A percentile compares a stretch with the other conserved stretches of the same genome.
Evolutionary conservation across 805 yeast genomes (phyloP).

Genomic region (Ogataea kodamae): DNA sequence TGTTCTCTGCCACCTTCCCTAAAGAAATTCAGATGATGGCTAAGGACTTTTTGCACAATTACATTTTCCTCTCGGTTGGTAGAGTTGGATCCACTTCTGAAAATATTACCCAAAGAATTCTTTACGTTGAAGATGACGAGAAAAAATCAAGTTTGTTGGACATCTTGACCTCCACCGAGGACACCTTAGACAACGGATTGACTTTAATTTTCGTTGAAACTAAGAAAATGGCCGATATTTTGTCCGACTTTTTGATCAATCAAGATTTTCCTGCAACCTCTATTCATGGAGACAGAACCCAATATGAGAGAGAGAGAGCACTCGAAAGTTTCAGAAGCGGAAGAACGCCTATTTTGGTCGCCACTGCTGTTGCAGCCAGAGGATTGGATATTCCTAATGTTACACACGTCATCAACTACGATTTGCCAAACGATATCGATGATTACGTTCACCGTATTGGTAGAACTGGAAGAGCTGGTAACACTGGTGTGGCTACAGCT

Average conservation of each 20-base stretch:
- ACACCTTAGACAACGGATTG: slow-evolving; percentile 56
- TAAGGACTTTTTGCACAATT: slow-evolving; percentile 92
- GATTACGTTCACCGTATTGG: slow-evolving; percentile 99
- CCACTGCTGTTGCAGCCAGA: slow-evolving; percentile 99
- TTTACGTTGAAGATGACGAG: slow-evolving; percentile 90
- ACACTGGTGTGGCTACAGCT: slow-evolving; percentile 97
- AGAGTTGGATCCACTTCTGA: slow-evolving; percentile 99
- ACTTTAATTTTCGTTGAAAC: slow-evolving; percentile 97
- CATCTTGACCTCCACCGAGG: slow-evolving; percentile 72
- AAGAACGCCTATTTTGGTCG: slow-evolving; percentile 89
- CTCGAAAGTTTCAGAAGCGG: slow-evolving; percentile 91
- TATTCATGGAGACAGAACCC: slow-evolving; percentile 98
- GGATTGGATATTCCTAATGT: slow-evolving; percentile 99
- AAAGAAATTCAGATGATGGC: slow-evolving; percentile 96
- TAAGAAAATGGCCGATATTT: slow-evolving; percentile 95
- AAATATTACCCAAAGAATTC: slow-evolving; percentile 91
- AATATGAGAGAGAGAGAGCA: slow-evolving; percentile 96
- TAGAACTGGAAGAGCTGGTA: slow-evolving; percentile 99
- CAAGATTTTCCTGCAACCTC: slow-evolving; percentile 96
- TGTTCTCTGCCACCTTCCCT: slow-evolving; percentile 99
- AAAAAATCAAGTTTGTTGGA: slow-evolving; percentile 89
- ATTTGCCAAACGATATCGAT: slow-evolving; percentile 94
- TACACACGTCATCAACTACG: slow-evolving; percentile 95
- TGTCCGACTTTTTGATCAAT: slow-evolving; percentile 85
- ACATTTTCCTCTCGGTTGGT: slow-evolving; percentile 95